Evolutionary conservation across 2,329 filamentous ascomycete genomes (phyloP).

Genomic region (Xylaria sp.): DNA sequence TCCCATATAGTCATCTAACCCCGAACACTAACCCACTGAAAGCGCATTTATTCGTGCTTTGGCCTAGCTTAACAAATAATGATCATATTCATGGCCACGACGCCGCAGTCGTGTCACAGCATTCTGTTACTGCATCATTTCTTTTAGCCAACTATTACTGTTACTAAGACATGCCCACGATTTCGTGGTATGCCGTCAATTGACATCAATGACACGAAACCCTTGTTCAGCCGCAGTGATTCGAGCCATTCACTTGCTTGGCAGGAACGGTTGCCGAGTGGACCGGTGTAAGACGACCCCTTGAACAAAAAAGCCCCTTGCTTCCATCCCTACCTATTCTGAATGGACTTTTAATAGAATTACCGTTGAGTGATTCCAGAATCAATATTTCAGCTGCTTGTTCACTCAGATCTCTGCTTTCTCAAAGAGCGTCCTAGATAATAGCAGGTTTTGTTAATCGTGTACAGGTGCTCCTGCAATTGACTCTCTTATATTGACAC

Average conservation of each 20-base stretch:
- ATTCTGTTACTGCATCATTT: background rate
- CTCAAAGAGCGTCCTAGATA: background rate
- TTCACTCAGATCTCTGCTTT: background rate
- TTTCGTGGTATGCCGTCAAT: background rate
- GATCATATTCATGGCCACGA: background rate
- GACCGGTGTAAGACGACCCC: background rate
- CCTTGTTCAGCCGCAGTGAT: constrained; percentile 17
- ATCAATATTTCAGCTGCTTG: background rate
- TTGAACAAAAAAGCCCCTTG: background rate
- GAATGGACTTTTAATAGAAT: background rate
- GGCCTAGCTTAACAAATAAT: background rate
- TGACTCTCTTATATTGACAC: background rate
- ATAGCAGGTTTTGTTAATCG: background rate
- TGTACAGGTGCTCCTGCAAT: background rate
- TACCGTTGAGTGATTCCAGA: background rate
- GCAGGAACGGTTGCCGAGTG: constrained; percentile 2
- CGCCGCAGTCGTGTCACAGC: background rate
- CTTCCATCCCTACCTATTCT: background rate
- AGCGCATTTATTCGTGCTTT: background rate
- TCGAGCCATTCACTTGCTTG: constrained; percentile 6
- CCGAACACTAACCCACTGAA: background rate
- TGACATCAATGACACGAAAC: background rate
- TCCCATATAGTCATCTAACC: background rate
- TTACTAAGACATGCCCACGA: background rate
- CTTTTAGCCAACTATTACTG: background rate